Evolutionary conservation across 495 filamentous ascomycete genomes (phyloP), one percentile per base, ranked within the genome.

Genomic region (Evansstolkia leycettana): DNA sequence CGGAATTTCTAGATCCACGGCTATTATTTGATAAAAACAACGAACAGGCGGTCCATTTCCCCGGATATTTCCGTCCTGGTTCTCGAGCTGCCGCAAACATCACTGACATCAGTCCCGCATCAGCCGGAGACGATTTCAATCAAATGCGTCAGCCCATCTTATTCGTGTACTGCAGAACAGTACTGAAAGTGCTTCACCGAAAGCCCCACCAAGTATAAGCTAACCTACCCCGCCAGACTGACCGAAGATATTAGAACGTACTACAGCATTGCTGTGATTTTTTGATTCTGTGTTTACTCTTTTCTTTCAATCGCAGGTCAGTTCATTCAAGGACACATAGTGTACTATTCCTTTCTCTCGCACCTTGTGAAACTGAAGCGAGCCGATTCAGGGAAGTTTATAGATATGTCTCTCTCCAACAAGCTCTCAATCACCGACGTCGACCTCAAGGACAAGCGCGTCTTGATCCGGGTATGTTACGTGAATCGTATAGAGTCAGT

Each of bases 401-500:
- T 29, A n/a, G 28, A 12, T 42, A 99, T 99, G 90, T 95, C 92
- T 77, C 84, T 99, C 58, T 81, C 85, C 41, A 95, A 80, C 75
- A 99, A 96, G 74, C 83, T 99, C 54, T 80, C 84, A 36, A 94
- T 96, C 66, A 83, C 80, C 36, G 89, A 95, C 45, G 78, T 88
- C 51, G 89, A 99, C 65, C 77, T 96, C 58, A 92, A 92, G 75
- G 88, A 72, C 72, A 99, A 96, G 77, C 77, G 89, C 54, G 87
- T 95, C 58, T 73, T 99, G 52, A 93, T 99, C 57, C 80, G 90
- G 47, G 90, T 94, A 76, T 50, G 84, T 72, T 34, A 11, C 31
- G 28, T 29, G 4, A 9, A 23, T 5, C 20, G n/a, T n/a, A 23
- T 23, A 9, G 20, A 4, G 9, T 23, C 20, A 23, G 9, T 9